Evolutionary conservation across 768 basidiomycete genomes (phyloP).

Genomic region (Trametes cubensis): DNA sequence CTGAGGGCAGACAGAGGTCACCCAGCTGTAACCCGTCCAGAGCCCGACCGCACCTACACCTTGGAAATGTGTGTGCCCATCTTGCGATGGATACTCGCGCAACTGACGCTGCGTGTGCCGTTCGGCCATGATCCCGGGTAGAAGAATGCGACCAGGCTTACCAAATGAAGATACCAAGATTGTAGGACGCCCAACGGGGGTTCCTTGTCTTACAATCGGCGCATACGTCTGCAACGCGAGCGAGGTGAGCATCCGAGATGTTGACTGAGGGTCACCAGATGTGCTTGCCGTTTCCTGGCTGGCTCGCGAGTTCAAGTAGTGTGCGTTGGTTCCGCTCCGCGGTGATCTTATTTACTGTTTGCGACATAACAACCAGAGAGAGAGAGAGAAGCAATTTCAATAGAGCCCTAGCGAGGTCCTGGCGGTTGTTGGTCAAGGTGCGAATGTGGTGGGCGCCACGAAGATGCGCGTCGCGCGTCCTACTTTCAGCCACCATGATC

Average conservation of each 20-base stretch:
- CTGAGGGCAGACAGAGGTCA: constrained; percentile 41
- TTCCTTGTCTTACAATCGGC: constrained; percentile 89
- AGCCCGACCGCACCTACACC: constrained; percentile 64
- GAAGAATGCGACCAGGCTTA: constrained; percentile 34
- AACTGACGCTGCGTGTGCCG: constrained; percentile 60
- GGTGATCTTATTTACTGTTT: constrained; percentile 54
- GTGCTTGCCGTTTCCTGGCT: constrained; percentile 79
- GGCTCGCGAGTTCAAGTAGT: constrained; percentile 66
- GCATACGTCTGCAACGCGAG: constrained; percentile 63
- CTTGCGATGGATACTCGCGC: constrained; percentile 92
- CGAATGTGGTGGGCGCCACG: too few relatives aligned
- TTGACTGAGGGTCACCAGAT: neutral
- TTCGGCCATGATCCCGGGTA: neutral
- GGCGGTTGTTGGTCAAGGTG: too few relatives aligned
- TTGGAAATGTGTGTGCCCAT: constrained; percentile 93
- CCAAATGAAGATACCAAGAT: constrained; percentile 90
- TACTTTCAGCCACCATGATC: too few relatives aligned
- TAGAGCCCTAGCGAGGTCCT: too few relatives aligned
- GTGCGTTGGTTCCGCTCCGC: constrained; percentile 65
- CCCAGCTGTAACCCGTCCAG: neutral
- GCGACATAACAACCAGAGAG: constrained; percentile 3
- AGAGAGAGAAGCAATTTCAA: too few relatives aligned
- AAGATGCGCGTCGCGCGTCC: too few relatives aligned
- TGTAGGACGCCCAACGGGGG: constrained; percentile 90
- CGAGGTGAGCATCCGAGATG: neutral